These are phyloP conservation scores for Coemansia sp. DNA, from an alignment of 192 early-diverging fungal species.

Conservation along the genomic window DNA sequence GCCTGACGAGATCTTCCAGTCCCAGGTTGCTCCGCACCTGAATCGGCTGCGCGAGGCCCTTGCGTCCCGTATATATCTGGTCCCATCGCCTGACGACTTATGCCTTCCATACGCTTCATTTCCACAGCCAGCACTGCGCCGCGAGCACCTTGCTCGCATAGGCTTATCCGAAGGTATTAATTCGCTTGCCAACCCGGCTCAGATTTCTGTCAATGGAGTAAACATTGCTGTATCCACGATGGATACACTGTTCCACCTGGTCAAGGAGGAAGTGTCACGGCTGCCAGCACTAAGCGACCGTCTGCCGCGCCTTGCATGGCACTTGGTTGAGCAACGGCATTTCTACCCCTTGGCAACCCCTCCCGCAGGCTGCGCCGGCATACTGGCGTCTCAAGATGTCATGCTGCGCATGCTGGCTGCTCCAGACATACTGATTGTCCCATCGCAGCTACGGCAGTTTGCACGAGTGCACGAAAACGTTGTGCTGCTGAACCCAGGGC, in stretches of 20 bases:
- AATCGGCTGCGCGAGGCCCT: constrained; percentile 51
- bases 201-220: constrained; percentile 81
- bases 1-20: constrained; percentile 64
- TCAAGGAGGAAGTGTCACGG: constrained; percentile 64
- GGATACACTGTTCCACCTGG: constrained; percentile 74
- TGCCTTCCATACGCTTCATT: constrained; percentile 70
- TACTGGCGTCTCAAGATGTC: constrained; percentile 38
- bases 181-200: constrained; percentile 75
- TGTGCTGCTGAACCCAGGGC: constrained; percentile 82
- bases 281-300: constrained; percentile 57
- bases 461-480: constrained; percentile 71
- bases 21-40: constrained; percentile 60
- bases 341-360: constrained; percentile 87
- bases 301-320: constrained; percentile 66
- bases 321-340: constrained; percentile 76
- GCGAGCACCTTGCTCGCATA: constrained; percentile 19
- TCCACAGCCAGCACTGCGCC: constrained; percentile 79
- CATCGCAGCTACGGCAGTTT: constrained; percentile 71
- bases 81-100: constrained; percentile 77
- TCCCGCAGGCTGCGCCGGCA: constrained; percentile 31
- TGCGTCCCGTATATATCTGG: constrained; percentile 58
- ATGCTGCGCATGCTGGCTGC: constrained; percentile 51
- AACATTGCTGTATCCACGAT: constrained; percentile 71
- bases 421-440: constrained; percentile 83
- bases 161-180: constrained; percentile 32